These are phyloP conservation scores for Colletotrichum sp. DNA, from an alignment of 2,329 filamentous ascomycete genomes.

Conservation along the genomic window DNA sequence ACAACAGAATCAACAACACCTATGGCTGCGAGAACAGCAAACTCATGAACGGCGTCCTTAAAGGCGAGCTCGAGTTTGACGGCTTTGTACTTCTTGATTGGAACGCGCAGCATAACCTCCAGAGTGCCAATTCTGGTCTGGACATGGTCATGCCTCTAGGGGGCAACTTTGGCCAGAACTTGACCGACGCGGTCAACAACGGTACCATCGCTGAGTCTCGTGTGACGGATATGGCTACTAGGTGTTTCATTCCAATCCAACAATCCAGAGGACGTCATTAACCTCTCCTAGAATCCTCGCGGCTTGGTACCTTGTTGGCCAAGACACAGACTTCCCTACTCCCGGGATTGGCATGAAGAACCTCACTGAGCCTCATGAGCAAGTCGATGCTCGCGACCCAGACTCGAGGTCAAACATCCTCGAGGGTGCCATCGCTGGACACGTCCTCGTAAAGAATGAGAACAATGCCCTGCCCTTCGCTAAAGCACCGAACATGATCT, in stretches of 20 bases:
- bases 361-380: conserved; percentile 50
- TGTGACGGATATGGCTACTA: conserved; percentile 64
- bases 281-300: conserved; percentile 62
- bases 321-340: conserved; percentile 50
- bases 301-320: conserved; percentile 62
- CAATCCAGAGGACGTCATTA: neutral
- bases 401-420: conserved; percentile 48
- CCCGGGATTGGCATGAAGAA: conserved; percentile 66
- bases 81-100: conserved; percentile 52
- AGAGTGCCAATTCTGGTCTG: conserved; percentile 66
- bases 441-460: conserved; percentile 80
- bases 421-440: conserved; percentile 62
- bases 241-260: conserved; percentile 18
- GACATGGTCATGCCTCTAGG: conserved; percentile 72
- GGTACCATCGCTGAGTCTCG: conserved; percentile 59
- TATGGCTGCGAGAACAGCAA: conserved; percentile 74
- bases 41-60: conserved; percentile 69
- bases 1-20: conserved; percentile 74
- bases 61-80: conserved; percentile 61
- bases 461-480: conserved; percentile 65
- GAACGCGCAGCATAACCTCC: conserved; percentile 69
- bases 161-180: conserved; percentile 53
- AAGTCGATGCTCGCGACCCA: conserved; percentile 53
- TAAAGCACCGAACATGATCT: conserved; percentile 57
- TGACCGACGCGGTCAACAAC: conserved; percentile 62